Percentiles rank a stretch among this genome's conserved stretches.
phyloP scores from a whole-genome alignment of 2,329 filamentous ascomycete species.

The Aspergillus candidus region DNA sequence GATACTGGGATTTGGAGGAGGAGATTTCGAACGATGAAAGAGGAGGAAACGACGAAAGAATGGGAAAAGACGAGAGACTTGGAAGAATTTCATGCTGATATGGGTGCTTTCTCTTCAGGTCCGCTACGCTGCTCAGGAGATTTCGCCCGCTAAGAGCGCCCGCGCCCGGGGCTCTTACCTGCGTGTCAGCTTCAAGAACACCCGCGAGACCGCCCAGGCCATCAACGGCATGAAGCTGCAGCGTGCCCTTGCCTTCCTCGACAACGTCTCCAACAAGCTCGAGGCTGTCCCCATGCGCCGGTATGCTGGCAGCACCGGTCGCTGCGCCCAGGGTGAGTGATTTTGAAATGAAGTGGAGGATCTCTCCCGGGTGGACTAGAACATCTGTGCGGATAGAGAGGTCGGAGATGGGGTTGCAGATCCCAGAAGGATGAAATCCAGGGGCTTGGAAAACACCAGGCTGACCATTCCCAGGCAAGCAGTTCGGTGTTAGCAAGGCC shows the following conservation, averaged over 20 bases:
- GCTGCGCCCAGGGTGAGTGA: constrained; percentile 91
- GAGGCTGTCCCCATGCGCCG: constrained; percentile 98
- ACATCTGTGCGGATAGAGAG: background rate
- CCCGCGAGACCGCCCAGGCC: constrained; percentile 96
- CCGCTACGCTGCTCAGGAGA: constrained; percentile 91
- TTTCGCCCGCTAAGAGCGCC: constrained; percentile 85
- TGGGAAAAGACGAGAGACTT: constrained; percentile 2
- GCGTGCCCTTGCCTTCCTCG: constrained; percentile 92
- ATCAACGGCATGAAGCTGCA: constrained; percentile 99
- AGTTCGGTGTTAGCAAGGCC: constrained; percentile 95
- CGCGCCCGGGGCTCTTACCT: constrained; percentile 98
- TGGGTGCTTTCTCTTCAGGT: constrained; percentile 53
- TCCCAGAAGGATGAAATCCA: background rate
- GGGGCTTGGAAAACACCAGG: no score
- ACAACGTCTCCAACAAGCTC: constrained; percentile 95
- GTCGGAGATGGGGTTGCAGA: constrained; percentile 2
- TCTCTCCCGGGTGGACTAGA: background rate
- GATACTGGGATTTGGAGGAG: constrained; percentile 2
- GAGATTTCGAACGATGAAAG: background rate
- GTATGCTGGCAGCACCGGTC: constrained; percentile 92
- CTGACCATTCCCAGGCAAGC: constrained; percentile 65
- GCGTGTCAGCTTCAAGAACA: constrained; percentile 99
- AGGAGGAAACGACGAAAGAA: constrained; percentile 5
- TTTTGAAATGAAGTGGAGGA: constrained; percentile 10
- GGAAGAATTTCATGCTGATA: constrained; percentile 22